Conservation (phyloP, 495 filamentous ascomycete genomes). For the Lasiosphaeria hispida region DNA sequence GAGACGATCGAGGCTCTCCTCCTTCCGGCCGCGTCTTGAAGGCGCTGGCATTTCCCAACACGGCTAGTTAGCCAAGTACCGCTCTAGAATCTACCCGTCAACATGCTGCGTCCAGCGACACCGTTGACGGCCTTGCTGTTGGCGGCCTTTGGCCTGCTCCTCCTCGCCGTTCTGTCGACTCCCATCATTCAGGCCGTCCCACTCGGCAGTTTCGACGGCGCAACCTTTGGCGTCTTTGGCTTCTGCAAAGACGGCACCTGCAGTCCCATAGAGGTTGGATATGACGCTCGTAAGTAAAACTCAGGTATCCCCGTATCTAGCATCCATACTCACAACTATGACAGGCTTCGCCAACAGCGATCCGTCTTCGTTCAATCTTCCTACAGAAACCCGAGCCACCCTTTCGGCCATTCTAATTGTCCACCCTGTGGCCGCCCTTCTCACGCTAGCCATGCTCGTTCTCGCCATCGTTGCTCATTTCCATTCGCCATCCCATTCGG, state of each 20-base stretch:
- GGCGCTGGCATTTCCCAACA: conserved; percentile 27
- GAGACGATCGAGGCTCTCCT: conserved; percentile 14
- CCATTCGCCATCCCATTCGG: conserved; percentile 87
- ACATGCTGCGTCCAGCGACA: conserved; percentile 83
- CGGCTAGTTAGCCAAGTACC: neutral
- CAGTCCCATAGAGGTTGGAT: conserved; percentile 76
- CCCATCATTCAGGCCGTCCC: conserved; percentile 86
- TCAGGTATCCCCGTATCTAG: neutral
- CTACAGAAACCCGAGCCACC: conserved; percentile 68
- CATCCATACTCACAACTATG: neutral
- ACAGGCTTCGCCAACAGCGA: conserved; percentile 26
- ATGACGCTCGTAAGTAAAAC: conserved; percentile 71
- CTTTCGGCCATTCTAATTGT: conserved; percentile 91
- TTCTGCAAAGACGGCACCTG: conserved; percentile 68
- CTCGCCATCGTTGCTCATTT: conserved; percentile 82
- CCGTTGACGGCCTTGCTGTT: conserved; percentile 84
- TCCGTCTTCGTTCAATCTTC: conserved; percentile 66
- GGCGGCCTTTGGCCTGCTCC: conserved; percentile 76
- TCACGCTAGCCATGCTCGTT: conserved; percentile 80
- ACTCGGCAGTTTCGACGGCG: conserved; percentile 69
- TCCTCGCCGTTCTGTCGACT: conserved; percentile 88
- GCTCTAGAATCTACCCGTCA: conserved; percentile 17
- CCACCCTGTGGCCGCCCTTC: conserved; percentile 83
- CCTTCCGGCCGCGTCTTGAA: conserved; percentile 31
- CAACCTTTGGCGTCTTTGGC: conserved; percentile 91